Conservation (phyloP, 192 early-diverging fungal species). For the Endogone sp. region DNA sequence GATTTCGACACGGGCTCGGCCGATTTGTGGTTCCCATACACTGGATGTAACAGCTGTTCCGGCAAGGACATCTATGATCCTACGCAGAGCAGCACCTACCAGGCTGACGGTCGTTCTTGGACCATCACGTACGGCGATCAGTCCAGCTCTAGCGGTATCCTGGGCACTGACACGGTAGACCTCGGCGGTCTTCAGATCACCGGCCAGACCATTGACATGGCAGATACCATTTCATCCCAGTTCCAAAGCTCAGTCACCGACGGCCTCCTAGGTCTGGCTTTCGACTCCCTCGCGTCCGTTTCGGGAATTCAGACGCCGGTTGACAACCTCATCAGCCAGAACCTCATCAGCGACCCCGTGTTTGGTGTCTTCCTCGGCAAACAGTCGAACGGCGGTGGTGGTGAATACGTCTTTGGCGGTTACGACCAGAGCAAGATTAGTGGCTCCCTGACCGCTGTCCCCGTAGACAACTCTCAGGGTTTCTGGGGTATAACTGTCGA, state of each 20-base stretch:
- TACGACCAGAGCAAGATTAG: slow-evolving; percentile 30
- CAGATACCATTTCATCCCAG: slow-evolving; percentile 11
- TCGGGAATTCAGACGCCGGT: slow-evolving; percentile 38
- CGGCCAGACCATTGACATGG: slow-evolving; percentile 25
- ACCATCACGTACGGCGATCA: slow-evolving; percentile 10
- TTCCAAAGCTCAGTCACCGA: slow-evolving; percentile 15
- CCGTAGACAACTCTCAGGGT: slow-evolving; percentile 29
- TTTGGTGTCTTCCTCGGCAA: slow-evolving; percentile 69
- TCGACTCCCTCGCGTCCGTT: slow-evolving; percentile 22
- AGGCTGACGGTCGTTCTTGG: slow-evolving; percentile 11
- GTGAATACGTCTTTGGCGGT: slow-evolving; percentile 46
- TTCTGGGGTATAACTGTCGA: slow-evolving; percentile 17
- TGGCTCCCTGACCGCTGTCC: slow-evolving; percentile 39
- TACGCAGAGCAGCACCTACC: slow-evolving; percentile 11
- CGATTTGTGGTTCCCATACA: slow-evolving; percentile 49
- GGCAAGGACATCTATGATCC: slow-evolving; percentile 14
- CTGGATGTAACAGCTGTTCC: not conserved
- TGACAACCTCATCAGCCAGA: slow-evolving; percentile 49
- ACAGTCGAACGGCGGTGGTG: slow-evolving; percentile 22
- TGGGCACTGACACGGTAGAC: slow-evolving; percentile 19
- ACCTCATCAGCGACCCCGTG: slow-evolving; percentile 52
- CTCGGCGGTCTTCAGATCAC: slow-evolving; percentile 27
- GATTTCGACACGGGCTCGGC: slow-evolving; percentile 59
- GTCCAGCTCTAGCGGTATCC: slow-evolving; percentile 17
- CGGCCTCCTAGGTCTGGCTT: slow-evolving; percentile 28